Conservation (phyloP, 2,329 filamentous ascomycete genomes). For the Geosmithia putterillii region DNA sequence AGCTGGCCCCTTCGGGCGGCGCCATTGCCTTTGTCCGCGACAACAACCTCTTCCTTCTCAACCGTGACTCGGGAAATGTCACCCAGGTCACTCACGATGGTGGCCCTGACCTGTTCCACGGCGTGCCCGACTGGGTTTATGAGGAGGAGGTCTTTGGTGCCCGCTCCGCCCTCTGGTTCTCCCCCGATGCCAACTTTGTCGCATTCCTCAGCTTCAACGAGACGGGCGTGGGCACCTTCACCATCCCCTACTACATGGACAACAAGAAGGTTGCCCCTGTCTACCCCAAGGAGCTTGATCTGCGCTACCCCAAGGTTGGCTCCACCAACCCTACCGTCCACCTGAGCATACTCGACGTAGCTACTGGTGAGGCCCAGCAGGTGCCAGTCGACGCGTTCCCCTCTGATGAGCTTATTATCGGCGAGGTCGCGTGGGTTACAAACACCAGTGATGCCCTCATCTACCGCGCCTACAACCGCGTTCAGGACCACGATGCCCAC, state of each 20-base stretch:
- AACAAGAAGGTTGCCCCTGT: constrained; percentile 40
- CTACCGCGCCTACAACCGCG: constrained; percentile 55
- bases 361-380: constrained; percentile 26
- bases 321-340: constrained; percentile 53
- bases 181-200: constrained; percentile 71
- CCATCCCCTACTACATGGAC: constrained; percentile 55
- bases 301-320: constrained; percentile 59
- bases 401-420: constrained; percentile 49
- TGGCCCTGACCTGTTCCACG: constrained; percentile 50
- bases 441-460: constrained; percentile 46
- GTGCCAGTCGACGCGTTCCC: constrained; percentile 45
- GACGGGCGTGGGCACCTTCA: constrained; percentile 55
- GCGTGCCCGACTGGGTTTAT: constrained; percentile 70
- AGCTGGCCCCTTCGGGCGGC: constrained; percentile 43
- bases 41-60: constrained; percentile 48
- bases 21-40: constrained; percentile 55
- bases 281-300: constrained; percentile 49
- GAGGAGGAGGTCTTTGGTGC: constrained; percentile 52
- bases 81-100: constrained; percentile 47
- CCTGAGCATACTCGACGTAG: constrained; percentile 44
- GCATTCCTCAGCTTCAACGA: constrained; percentile 85
- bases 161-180: constrained; percentile 86
- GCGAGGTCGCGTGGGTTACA: constrained; percentile 57
- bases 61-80: constrained; percentile 30
- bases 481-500: constrained; percentile 52